These are phyloP conservation scores for Carnegiea gigantea DNA, from an alignment of 179 eudicot genomes.

Conservation along the genomic window DNA sequence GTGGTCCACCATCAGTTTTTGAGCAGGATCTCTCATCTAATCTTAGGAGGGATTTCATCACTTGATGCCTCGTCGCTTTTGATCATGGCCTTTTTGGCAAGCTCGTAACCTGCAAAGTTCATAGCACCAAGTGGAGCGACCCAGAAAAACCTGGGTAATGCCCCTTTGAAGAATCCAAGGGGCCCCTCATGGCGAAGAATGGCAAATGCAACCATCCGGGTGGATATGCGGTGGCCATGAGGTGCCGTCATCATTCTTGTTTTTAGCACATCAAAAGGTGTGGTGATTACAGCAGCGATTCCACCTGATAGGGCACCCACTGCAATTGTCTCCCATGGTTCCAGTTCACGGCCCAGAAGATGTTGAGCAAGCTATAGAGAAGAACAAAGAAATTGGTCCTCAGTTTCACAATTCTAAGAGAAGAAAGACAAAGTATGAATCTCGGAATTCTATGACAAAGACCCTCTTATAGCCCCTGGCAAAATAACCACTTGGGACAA, in stretches of 20 bases:
- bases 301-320: constrained; percentile 97
- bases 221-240: constrained; percentile 56
- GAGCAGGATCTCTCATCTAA: constrained; percentile 1
- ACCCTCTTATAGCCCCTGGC: too few species aligned
- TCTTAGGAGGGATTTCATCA: constrained; percentile 45
- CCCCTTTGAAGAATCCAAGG: constrained; percentile 89
- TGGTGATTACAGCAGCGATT: constrained; percentile 76
- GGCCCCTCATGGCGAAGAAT: constrained; percentile 83
- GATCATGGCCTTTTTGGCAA: constrained; percentile 84
- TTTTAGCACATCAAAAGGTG: constrained; percentile 91
- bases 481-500: too few species aligned
- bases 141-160: constrained; percentile 95
- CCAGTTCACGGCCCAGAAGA: constrained; percentile 71
- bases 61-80: constrained; percentile 44
- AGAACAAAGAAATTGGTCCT: too few species aligned
- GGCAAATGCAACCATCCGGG: constrained; percentile 58
- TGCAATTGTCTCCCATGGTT: constrained; percentile 89
- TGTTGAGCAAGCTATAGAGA: constrained; percentile 59
- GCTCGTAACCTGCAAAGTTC: constrained; percentile 97
- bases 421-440: too few species aligned
- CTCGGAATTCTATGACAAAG: too few species aligned
- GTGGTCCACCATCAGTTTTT: too few species aligned
- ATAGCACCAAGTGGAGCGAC: constrained; percentile 95
- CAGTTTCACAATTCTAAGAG: too few species aligned
- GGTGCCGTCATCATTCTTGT: constrained; percentile 94